Percentiles rank a stretch among this genome's conserved stretches.
phyloP scores from a whole-genome alignment of 352 stramenopile species.

The Globisporangium radiosum region DNA sequence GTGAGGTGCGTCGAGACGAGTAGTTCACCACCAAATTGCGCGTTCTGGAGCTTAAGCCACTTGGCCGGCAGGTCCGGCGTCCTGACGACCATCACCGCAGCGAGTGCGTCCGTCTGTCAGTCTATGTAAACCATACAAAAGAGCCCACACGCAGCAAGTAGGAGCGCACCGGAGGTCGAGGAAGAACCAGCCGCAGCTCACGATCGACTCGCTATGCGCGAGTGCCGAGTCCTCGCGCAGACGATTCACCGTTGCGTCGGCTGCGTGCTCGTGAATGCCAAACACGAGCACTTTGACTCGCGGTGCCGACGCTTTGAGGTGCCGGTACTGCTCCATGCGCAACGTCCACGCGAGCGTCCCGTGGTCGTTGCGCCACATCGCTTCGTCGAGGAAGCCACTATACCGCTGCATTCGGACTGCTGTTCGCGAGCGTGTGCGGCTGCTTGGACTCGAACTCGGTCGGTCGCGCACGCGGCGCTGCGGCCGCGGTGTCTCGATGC shows the following conservation, averaged over 20 bases:
- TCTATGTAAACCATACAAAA: neutral
- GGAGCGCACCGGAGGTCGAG: conserved; percentile 56
- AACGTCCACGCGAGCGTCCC: conserved; percentile 56
- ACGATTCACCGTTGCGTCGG: conserved; percentile 6
- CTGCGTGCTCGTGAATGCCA: conserved; percentile 30
- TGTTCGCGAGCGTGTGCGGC: conserved; percentile 1
- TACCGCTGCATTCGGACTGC: no score
- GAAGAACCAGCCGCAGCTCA: conserved; percentile 80
- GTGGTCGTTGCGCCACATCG: conserved; percentile 36
- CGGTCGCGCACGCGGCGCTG: conserved; percentile 3
- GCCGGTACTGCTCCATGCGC: conserved; percentile 50
- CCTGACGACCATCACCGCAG: conserved; percentile 13
- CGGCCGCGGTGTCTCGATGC: neutral
- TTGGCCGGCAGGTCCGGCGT: conserved; percentile 60
- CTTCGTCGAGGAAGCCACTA: conserved; percentile 49
- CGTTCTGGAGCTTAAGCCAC: conserved; percentile 72
- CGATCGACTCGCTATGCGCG: conserved; percentile 30
- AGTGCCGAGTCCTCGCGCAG: conserved; percentile 9
- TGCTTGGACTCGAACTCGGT: neutral
- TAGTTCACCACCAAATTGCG: conserved; percentile 62
- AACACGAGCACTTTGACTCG: conserved; percentile 71
- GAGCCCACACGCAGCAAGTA: neutral
- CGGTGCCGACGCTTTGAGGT: conserved; percentile 56
- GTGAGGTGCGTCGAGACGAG: conserved; percentile 30
- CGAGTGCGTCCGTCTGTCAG: no score